Conservation (phyloP, 352 stramenopile genomes). For the Globisporangium mamillatum region DNA sequence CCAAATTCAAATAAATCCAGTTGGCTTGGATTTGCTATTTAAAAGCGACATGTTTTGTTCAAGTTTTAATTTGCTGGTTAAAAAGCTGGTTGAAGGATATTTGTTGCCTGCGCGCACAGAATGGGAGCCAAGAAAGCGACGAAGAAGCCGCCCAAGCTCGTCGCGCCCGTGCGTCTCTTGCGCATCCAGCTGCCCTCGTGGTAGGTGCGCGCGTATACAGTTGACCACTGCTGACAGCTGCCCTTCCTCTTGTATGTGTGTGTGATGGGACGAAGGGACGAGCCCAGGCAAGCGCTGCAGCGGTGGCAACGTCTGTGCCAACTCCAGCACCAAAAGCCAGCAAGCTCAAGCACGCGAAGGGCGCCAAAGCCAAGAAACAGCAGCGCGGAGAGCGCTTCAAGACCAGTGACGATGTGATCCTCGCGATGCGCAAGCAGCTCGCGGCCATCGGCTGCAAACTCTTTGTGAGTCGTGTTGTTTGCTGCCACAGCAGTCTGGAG, state of each 20-base stretch:
- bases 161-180: not conserved
- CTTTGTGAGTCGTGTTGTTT: slow-evolving; percentile 23
- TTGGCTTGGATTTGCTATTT: not conserved
- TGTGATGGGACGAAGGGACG: not conserved
- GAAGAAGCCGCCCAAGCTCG: not conserved
- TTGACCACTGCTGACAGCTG: not conserved
- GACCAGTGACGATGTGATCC: slow-evolving; percentile 48
- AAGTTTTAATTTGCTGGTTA: not conserved
- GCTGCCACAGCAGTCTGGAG: not conserved
- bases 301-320: not conserved
- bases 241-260: not conserved
- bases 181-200: not conserved
- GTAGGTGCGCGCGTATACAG: not conserved
- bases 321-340: slow-evolving; percentile 7
- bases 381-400: slow-evolving; percentile 19
- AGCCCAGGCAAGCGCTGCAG: not conserved
- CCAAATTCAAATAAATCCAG: no score
- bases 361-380: slow-evolving; percentile 27
- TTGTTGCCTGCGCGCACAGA: not conserved
- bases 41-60: not conserved
- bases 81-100: not conserved
- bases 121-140: not conserved
- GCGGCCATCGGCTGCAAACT: slow-evolving; percentile 63
- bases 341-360: slow-evolving; percentile 10
- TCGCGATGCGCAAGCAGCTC: slow-evolving; percentile 57